These are phyloP conservation scores for Rosellinia necatrix DNA, from an alignment of 2,329 filamentous ascomycete genomes.

Conservation along the genomic window DNA sequence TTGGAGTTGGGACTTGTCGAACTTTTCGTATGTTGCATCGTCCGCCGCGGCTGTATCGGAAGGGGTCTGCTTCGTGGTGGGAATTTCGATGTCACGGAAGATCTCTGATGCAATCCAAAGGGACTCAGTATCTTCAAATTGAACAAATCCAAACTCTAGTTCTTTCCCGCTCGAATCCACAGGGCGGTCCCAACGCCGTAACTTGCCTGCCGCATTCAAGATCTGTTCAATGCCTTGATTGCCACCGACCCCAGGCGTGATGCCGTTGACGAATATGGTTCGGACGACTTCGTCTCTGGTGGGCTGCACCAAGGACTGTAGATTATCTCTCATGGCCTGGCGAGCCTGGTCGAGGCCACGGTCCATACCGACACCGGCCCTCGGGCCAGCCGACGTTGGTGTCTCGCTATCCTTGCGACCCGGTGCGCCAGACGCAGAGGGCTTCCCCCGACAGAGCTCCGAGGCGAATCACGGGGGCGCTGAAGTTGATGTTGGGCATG, in stretches of 20 bases:
- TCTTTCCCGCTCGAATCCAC: constrained; percentile 70
- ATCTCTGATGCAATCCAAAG: constrained; percentile 84
- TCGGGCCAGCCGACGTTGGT: constrained; percentile 44
- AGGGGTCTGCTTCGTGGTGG: constrained; percentile 72
- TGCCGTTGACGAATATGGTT: constrained; percentile 87
- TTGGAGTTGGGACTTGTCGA: constrained; percentile 73
- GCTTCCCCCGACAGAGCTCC: constrained; percentile 77
- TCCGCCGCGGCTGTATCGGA: constrained; percentile 48
- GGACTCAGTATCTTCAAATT: constrained; percentile 91
- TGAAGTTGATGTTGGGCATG: constrained; percentile 98
- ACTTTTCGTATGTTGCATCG: constrained; percentile 53
- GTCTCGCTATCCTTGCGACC: constrained; percentile 54
- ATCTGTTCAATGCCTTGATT: constrained; percentile 82
- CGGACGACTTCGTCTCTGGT: constrained; percentile 88
- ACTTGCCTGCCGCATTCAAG: constrained; percentile 73
- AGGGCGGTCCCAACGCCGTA: constrained; percentile 84
- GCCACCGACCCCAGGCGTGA: constrained; percentile 76
- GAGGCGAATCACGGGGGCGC: constrained; percentile 91
- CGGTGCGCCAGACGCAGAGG: constrained; percentile 46
- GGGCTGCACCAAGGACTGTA: constrained; percentile 77
- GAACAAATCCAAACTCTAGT: constrained; percentile 90
- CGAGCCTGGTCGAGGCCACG: constrained; percentile 70
- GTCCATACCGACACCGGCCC: constrained; percentile 63
- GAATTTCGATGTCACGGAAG: constrained; percentile 80
- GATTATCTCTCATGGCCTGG: constrained; percentile 67